phyloP scores from a whole-genome alignment of 176 grass and related monocot species.

The Zizania latifolia region DNA sequence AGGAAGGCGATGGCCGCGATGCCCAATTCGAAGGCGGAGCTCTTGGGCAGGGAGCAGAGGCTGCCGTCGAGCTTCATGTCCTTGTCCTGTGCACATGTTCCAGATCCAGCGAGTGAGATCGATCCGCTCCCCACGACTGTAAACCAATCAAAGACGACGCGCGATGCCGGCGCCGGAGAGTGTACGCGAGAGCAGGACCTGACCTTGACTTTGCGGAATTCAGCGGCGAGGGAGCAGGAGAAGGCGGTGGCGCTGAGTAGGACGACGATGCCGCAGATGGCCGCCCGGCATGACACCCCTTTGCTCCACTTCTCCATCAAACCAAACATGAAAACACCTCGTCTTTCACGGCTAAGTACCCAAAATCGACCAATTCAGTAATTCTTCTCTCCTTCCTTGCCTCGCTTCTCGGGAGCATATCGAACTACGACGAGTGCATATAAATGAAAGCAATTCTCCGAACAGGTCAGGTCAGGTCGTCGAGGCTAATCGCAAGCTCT shows the following conservation, averaged over 20 bases:
- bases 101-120: constrained; percentile 29
- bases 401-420: neutral
- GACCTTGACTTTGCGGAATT: constrained; percentile 80
- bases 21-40: constrained; percentile 70
- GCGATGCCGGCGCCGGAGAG: neutral
- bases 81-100: constrained; percentile 36
- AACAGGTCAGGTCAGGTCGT: constrained; percentile 8
- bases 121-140: too few relatives aligned
- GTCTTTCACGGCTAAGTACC: neutral
- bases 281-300: constrained; percentile 24
- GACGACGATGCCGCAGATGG: constrained; percentile 41
- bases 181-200: neutral
- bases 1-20: constrained; percentile 64
- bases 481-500: neutral
- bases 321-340: neutral
- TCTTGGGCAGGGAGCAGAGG: constrained; percentile 78
- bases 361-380: neutral
- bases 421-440: neutral
- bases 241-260: constrained; percentile 58
- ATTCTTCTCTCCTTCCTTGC: neutral
- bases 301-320: constrained; percentile 32
- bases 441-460: constrained; percentile 13
- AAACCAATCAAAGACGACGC: too few relatives aligned
- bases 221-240: constrained; percentile 79
- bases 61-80: constrained; percentile 84